Base-by-base conservation (phyloP, 2,329 filamentous ascomycete species). In the Endothia cerciana region DNA sequence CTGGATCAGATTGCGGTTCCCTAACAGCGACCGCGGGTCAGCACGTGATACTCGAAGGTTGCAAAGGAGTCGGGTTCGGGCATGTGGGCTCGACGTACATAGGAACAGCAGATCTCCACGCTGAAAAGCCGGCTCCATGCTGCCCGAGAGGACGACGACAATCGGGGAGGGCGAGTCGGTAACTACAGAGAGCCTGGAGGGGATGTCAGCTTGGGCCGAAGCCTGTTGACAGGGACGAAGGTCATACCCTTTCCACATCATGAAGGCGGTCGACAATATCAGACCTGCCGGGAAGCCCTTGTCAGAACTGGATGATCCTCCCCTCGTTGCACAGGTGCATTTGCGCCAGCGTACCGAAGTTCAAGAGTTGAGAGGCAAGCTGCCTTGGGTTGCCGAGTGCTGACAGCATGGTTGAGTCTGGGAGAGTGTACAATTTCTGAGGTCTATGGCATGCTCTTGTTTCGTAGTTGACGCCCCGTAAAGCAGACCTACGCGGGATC, bases 221-320 rank as follows among this genome's bases (percentile, higher is more conserved):
- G 68, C 25, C n/a, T 7, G n/a, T 43, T 25, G 15, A 45, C 70
- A 4, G 10, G 19, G 8, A 10, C 28, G 22, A 4, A 1, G n/a
- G 11, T 11, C 53, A 17, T n/a, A 65, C 65, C 65, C 66, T 61
- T 68, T 68, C 66, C 82, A 68, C 72, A 87, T 88, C 93, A 97
- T 97, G 76, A 97, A 97, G 1, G 94, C 93, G 1, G 92, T 95
- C 11, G 91, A 93, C 60, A 97, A 87, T 69, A 97, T 92, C 69
- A 97, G 87, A 65, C 89, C 66, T 68, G 53, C 19, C 17, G 22
- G 7, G 6, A 15, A 19, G n/a, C 2, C 7, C 13, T 30, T 22
- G 51, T 65, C 30, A 65, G 63, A 47, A 28, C n/a, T 19, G 28
- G 4, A n/a, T 19, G 19, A 5, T 7, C 28, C 17, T 41, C 5